Evolutionary conservation across 139 green algal species (phyloP), one percentile per base, ranked within the genome.

Genomic region (Gonium pectorale): DNA sequence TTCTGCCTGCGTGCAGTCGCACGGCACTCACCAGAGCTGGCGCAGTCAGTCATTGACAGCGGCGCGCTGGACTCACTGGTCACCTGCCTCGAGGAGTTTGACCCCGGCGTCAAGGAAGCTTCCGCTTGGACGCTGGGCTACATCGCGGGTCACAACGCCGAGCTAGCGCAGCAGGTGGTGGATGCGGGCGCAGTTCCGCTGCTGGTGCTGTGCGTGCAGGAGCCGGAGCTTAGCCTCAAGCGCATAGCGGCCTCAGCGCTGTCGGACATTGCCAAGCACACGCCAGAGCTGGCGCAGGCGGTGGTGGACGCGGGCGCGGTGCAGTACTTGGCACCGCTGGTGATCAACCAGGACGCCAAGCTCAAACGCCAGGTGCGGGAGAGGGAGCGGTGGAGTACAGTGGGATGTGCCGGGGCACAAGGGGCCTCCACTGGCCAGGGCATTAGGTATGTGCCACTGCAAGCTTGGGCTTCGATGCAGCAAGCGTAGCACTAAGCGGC

Each of bases 71-170:
- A 96, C 59, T 90, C 89, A 9, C 89, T 98, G 8, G 93, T 97
- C 11, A 92, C 92, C 26, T 98, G 95, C 89, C 91, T 98, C 21
- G 95, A 98, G 90, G 95, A 98, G 86, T 97, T 97, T 80, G 95
- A 98, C 88, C 94, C 94, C 27, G 93, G 93, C 15, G 94, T 98
- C 33, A 98, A 96, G 90, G 95, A 98, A 92, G 88, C 92, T 26
- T 93, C 95, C 21, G 92, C 91, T 2, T 97, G 94, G 93, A 94
- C 93, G 7, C 89, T 98, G 29, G 95, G 95, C 11, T 97, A 97
- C 92, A 95, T 97, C 44, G 94, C 95, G 33, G 91, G 94, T 22
- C 95, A 98, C 86, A 97, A 94, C 63, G 86, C 93, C 19, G 94
- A 97, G 70, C 89, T 98, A 38, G 94, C 95, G 17, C 93, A 97